These are phyloP conservation scores for Penicillium crustosum DNA, from an alignment of 2,329 filamentous ascomycete genomes.

Conservation along the genomic window DNA sequence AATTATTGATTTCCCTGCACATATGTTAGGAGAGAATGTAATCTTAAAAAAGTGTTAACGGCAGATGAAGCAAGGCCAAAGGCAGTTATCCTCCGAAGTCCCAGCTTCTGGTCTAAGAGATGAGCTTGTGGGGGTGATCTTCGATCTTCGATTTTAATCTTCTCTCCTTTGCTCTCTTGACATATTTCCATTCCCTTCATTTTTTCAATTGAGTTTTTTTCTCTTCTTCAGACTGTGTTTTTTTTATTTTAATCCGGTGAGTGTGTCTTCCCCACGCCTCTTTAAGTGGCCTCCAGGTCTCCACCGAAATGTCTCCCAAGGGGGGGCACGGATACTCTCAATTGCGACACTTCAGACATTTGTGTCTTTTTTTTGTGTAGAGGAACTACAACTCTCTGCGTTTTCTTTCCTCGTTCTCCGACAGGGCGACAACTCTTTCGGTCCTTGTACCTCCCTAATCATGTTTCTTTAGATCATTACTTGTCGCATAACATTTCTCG, in stretches of 20 bases:
- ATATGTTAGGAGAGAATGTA: background rate
- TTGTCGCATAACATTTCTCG: conserved; percentile 18
- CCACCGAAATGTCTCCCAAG: conserved; percentile 31
- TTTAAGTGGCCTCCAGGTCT: conserved; percentile 26
- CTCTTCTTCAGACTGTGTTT: background rate
- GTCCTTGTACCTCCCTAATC: conserved; percentile 11
- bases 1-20: background rate
- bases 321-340: conserved; percentile 23
- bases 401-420: conserved; percentile 8
- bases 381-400: conserved; percentile 6
- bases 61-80: conserved; percentile 3
- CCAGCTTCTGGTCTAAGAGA: background rate
- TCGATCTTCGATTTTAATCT: conserved; percentile 7
- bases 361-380: conserved; percentile 4
- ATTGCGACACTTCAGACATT: conserved; percentile 13
- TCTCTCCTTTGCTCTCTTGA: background rate
- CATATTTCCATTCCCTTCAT: background rate
- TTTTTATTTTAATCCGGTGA: conserved; percentile 18
- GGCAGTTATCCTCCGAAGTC: conserved; percentile 6
- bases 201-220: background rate
- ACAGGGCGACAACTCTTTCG: background rate
- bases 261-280: conserved; percentile 32
- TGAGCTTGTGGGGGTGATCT: conserved; percentile 4
- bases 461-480: conserved; percentile 19
- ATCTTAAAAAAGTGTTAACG: background rate